Conservation (phyloP, 2,329 filamentous ascomycete species). For the Tolypocladium tropicale region DNA sequence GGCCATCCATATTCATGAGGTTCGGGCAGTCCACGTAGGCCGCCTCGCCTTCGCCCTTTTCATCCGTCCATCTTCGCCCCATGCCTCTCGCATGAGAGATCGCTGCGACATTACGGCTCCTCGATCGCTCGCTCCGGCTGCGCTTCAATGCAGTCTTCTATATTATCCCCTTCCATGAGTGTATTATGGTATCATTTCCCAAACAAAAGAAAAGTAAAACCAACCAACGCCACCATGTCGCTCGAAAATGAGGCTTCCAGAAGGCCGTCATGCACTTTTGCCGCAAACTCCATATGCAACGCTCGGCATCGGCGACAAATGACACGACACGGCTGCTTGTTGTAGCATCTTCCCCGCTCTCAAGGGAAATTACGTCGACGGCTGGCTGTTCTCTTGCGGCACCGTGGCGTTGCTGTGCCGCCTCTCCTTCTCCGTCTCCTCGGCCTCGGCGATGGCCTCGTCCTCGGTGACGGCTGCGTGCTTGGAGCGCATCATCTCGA, state of each 20-base stretch:
- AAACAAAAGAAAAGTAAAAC: neutral
- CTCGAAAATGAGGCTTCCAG: neutral
- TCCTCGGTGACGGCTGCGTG: slow-evolving; percentile 17
- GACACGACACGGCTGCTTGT: neutral
- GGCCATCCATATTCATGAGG: neutral
- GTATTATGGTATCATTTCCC: neutral
- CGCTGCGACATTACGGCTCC: neutral
- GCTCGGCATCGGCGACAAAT: neutral
- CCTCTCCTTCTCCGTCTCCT: slow-evolving; percentile 14
- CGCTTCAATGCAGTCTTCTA: neutral
- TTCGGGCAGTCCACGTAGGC: neutral
- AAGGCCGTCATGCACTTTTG: neutral
- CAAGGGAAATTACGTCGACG: neutral
- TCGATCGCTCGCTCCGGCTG: neutral
- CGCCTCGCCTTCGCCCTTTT: no score
- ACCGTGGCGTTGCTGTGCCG: slow-evolving; percentile 1
- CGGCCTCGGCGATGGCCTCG: slow-evolving; percentile 13
- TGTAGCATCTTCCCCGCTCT: neutral
- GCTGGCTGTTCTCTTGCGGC: neutral
- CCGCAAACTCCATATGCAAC: neutral
- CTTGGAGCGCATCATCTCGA: slow-evolving; percentile 32
- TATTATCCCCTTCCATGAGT: neutral
- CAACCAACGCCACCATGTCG: neutral
- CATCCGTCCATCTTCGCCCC: no score
- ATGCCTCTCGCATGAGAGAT: neutral